Evolutionary conservation across 2,329 filamentous ascomycete species (phyloP).

Genomic region (Colletotrichum sp.): DNA sequence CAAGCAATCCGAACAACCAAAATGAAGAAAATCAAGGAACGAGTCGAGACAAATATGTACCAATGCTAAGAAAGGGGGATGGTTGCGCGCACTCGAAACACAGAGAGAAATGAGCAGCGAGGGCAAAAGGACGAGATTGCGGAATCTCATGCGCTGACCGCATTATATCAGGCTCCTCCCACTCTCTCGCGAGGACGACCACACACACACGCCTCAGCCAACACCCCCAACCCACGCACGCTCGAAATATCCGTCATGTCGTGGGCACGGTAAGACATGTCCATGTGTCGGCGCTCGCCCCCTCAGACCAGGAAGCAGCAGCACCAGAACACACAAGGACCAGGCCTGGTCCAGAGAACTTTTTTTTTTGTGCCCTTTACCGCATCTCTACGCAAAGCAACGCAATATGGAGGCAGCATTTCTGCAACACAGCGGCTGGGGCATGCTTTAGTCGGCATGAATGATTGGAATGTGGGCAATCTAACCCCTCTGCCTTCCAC

Average conservation of each 20-base stretch:
- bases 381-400: conserved; percentile 3
- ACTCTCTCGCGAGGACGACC: not conserved
- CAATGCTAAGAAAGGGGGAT: not conserved
- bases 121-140: not conserved
- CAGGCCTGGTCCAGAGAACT: not conserved
- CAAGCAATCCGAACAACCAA: not conserved
- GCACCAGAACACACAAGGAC: not conserved
- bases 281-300: conserved; percentile 7
- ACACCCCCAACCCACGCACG: not conserved
- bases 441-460: conserved; percentile 13
- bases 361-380: not conserved
- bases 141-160: not conserved
- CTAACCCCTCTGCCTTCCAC: conserved; percentile 1
- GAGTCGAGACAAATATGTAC: not conserved
- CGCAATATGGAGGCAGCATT: conserved; percentile 16
- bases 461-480: conserved; percentile 19
- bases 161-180: not conserved
- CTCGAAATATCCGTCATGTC: not conserved
- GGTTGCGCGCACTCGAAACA: not conserved
- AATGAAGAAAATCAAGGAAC: not conserved
- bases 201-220: not conserved
- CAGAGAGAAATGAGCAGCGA: not conserved
- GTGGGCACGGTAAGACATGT: not conserved
- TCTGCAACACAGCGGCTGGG: conserved; percentile 17
- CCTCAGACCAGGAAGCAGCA: not conserved